phyloP scores from a whole-genome alignment of 129 eudicot species.

The Kitagawia praeruptora region DNA sequence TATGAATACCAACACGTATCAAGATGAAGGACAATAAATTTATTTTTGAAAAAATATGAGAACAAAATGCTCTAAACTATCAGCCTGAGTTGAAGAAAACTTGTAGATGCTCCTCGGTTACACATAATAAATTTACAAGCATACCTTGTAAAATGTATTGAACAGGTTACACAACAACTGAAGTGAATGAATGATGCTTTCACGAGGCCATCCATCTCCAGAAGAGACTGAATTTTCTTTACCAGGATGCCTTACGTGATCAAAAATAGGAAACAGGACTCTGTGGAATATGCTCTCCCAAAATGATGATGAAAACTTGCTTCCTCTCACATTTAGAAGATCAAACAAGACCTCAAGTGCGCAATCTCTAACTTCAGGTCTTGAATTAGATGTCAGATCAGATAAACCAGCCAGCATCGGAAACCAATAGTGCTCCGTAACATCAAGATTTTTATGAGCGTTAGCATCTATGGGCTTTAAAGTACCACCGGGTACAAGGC shows the following conservation, averaged over 20 bases:
- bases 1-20: background rate
- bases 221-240: slow-evolving; percentile 48
- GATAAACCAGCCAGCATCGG: slow-evolving; percentile 99
- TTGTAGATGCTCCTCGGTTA: background rate
- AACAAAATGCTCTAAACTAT: background rate
- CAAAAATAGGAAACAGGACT: slow-evolving; percentile 90
- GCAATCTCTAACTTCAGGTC: slow-evolving; percentile 88
- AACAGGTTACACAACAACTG: slow-evolving; percentile 91
- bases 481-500: slow-evolving; percentile 91
- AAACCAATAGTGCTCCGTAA: slow-evolving; percentile 97
- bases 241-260: slow-evolving; percentile 81
- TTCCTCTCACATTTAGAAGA: slow-evolving; percentile 87
- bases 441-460: slow-evolving; percentile 59
- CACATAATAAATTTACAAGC: slow-evolving; percentile 7
- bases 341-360: slow-evolving; percentile 97
- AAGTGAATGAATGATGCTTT: slow-evolving; percentile 81
- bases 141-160: slow-evolving; percentile 95
- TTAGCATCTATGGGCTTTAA: slow-evolving; percentile 64
- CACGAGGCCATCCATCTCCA: slow-evolving; percentile 79
- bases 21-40: background rate
- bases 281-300: slow-evolving; percentile 92
- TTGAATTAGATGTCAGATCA: slow-evolving; percentile 87
- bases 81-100: background rate
- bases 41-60: background rate
- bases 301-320: slow-evolving; percentile 76